Percentiles rank a stretch among this genome's conserved stretches.
Evolutionary conservation across 2,329 filamentous ascomycete genomes (phyloP).

Genomic region (Eutypa lata): DNA sequence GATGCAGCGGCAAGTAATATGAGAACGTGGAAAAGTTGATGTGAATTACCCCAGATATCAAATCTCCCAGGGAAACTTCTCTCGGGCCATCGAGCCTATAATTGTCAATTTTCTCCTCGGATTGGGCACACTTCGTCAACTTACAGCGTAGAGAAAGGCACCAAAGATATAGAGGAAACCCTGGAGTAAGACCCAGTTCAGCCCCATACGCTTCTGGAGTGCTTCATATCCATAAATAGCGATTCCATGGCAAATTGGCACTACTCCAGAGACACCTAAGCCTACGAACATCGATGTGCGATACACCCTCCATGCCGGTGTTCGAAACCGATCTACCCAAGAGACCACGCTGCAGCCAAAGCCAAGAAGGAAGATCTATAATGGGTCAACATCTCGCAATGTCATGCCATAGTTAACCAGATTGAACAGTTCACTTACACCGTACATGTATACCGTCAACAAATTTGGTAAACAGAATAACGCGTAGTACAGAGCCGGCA

Average conservation of each 20-base stretch:
- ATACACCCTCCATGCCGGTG: constrained; percentile 78
- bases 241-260: constrained; percentile 79
- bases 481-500: constrained; percentile 85
- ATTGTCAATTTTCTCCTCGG: not conserved
- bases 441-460: constrained; percentile 69
- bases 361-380: constrained; percentile 73
- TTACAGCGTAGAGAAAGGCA: constrained; percentile 79
- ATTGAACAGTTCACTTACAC: constrained; percentile 51
- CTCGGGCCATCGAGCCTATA: constrained; percentile 76
- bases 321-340: constrained; percentile 78
- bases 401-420: not conserved
- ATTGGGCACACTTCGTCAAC: constrained; percentile 22
- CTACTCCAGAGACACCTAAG: constrained; percentile 77
- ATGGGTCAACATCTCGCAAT: constrained; percentile 1
- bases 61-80: constrained; percentile 72
- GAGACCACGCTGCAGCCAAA: constrained; percentile 74
- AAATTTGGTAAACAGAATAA: constrained; percentile 68
- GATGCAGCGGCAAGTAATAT: constrained; percentile 78
- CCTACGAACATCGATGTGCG: constrained; percentile 85
- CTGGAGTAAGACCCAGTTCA: constrained; percentile 77
- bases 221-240: constrained; percentile 62
- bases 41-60: constrained; percentile 89
- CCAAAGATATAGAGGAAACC: constrained; percentile 83
- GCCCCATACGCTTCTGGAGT: constrained; percentile 70
- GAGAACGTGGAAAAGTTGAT: constrained; percentile 93